Evolutionary conservation across 108 stramenopile species (phyloP).

Genomic region (Cyclotella choctawhatcheeana): DNA sequence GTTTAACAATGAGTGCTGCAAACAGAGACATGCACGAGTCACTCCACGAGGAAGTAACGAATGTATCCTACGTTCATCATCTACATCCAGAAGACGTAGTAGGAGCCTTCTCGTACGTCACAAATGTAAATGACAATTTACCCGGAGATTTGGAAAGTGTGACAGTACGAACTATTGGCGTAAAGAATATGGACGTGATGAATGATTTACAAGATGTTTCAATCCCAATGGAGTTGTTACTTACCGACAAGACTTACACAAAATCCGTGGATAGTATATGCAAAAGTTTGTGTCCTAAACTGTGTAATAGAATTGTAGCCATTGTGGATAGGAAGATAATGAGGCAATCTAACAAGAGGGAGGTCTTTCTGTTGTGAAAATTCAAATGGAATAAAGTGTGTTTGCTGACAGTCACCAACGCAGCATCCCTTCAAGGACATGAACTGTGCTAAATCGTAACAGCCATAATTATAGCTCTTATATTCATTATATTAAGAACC

Average conservation of each 20-base stretch:
- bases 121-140: constrained; percentile 62
- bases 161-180: constrained; percentile 78
- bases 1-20: constrained; percentile 63
- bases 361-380: constrained; percentile 72
- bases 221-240: constrained; percentile 76
- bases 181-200: constrained; percentile 73
- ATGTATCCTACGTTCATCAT: constrained; percentile 78
- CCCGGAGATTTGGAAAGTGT: constrained; percentile 72
- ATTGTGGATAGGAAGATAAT: constrained; percentile 77
- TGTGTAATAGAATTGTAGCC: constrained; percentile 73
- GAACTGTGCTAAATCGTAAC: no score
- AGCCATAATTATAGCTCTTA: no score
- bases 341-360: constrained; percentile 64
- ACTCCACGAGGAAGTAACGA: constrained; percentile 81
- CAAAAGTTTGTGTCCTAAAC: constrained; percentile 64
- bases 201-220: constrained; percentile 54
- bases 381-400: no score
- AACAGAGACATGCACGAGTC: constrained; percentile 87
- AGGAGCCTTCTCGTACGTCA: constrained; percentile 64
- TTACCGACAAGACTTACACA: constrained; percentile 51
- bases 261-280: constrained; percentile 77
- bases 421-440: no score
- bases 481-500: no score
- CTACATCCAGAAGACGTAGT: constrained; percentile 81
- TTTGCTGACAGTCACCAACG: no score